These are phyloP conservation scores for Apostasia shenzhenica DNA, from an alignment of 106 monocot species.

Conservation along the genomic window DNA sequence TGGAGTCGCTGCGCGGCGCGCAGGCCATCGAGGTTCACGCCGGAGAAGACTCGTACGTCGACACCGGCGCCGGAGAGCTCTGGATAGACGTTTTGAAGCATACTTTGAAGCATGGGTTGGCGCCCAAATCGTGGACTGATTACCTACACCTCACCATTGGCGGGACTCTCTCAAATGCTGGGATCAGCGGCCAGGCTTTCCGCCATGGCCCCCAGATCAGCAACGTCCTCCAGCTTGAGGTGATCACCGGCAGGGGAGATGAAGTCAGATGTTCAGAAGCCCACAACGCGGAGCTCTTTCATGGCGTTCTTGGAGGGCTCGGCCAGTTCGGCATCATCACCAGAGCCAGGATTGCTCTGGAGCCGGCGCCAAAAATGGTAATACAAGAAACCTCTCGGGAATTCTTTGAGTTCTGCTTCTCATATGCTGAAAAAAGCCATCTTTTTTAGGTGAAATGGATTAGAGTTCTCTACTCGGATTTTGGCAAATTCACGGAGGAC, in stretches of 20 bases:
- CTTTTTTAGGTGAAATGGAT: conserved; percentile 47
- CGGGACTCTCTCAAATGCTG: conserved; percentile 66
- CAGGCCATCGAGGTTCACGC: conserved; percentile 5
- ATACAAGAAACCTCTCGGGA: background rate
- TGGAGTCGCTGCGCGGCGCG: conserved; percentile 25
- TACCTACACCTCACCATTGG: conserved; percentile 65
- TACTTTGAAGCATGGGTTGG: conserved; percentile 42
- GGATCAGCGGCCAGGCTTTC: conserved; percentile 70
- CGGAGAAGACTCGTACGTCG: conserved; percentile 20
- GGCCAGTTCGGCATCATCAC: conserved; percentile 85
- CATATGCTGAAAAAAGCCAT: background rate
- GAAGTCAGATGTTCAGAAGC: conserved; percentile 35
- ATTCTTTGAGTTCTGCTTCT: background rate
- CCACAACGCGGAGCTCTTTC: conserved; percentile 55
- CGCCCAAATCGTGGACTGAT: conserved; percentile 71
- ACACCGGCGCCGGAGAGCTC: conserved; percentile 34
- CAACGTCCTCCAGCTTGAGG: conserved; percentile 52
- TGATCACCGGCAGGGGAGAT: conserved; percentile 64
- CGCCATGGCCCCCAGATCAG: conserved; percentile 66
- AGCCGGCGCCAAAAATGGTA: conserved; percentile 58
- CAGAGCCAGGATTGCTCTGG: conserved; percentile 40
- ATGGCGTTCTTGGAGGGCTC: conserved; percentile 49
- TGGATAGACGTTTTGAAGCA: conserved; percentile 54
- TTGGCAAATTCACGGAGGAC: conserved; percentile 29
- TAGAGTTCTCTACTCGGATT: conserved; percentile 48